Evolutionary conservation across 2,329 filamentous ascomycete species (phyloP).

Genomic region (Calonectria montana): DNA sequence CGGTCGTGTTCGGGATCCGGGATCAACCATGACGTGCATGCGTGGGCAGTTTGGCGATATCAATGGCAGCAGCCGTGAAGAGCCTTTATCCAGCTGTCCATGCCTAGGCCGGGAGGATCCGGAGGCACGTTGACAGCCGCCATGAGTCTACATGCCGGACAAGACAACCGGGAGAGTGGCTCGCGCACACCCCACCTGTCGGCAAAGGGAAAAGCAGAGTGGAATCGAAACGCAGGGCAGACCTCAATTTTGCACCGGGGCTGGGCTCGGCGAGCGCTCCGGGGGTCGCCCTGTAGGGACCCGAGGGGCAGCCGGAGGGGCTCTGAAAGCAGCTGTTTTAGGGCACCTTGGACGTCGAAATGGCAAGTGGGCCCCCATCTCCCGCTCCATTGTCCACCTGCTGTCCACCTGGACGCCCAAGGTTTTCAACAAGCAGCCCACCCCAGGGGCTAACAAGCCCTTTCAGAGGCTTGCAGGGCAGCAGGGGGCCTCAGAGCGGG

Average conservation of each 20-base stretch:
- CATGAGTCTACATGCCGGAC: constrained; percentile 22
- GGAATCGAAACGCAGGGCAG: constrained; percentile 31
- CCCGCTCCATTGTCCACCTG: constrained; percentile 20
- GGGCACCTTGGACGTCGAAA: neutral
- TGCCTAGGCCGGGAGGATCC: constrained; percentile 38
- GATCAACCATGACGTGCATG: constrained; percentile 24
- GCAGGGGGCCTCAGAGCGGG: constrained; percentile 34
- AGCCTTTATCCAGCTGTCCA: constrained; percentile 9
- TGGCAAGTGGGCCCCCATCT: constrained; percentile 10
- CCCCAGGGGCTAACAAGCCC: neutral
- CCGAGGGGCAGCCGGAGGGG: constrained; percentile 4
- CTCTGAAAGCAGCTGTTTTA: constrained; percentile 2
- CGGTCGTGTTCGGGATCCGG: constrained; percentile 34
- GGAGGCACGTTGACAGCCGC: constrained; percentile 34
- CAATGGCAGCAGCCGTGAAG: neutral
- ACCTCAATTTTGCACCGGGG: constrained; percentile 23
- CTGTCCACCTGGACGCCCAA: constrained; percentile 23
- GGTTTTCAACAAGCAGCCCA: constrained; percentile 14
- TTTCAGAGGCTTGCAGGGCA: neutral
- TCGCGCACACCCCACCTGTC: constrained; percentile 33
- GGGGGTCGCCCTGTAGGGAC: constrained; percentile 1
- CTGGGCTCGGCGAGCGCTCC: constrained; percentile 9
- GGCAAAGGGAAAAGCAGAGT: constrained; percentile 33
- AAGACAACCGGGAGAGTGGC: constrained; percentile 10
- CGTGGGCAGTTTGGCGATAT: constrained; percentile 1